phyloP scores from a whole-genome alignment of 2,329 filamentous ascomycete genomes.

The Fusarium liriodendri region DNA sequence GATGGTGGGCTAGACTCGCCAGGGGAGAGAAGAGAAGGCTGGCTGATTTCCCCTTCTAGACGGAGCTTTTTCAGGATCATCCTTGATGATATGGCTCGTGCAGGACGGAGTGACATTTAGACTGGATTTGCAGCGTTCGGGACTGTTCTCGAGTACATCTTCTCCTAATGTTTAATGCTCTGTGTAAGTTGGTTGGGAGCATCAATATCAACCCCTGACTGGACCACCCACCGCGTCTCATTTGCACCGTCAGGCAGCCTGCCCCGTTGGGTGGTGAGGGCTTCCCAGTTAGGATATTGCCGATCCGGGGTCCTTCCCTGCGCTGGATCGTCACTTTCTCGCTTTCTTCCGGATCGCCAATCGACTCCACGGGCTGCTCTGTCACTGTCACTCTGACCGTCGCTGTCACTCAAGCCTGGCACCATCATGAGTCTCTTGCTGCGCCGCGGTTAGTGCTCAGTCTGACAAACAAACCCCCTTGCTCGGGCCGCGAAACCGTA shows the following conservation, averaged over 20 bases:
- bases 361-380: not conserved
- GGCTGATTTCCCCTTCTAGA: conserved; percentile 19
- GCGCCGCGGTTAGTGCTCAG: not conserved
- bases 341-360: conserved; percentile 28
- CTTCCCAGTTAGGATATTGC: conserved; percentile 27
- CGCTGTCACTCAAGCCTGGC: not conserved
- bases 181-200: not conserved
- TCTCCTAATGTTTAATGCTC: not conserved
- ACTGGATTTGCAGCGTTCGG: not conserved
- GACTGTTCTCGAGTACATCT: not conserved
- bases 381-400: not conserved
- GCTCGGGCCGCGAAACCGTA: not conserved
- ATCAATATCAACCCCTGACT: not conserved
- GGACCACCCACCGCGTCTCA: not conserved
- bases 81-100: conserved; percentile 9
- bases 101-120: not conserved
- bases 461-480: not conserved
- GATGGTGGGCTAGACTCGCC: not conserved
- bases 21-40: not conserved
- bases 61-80: not conserved
- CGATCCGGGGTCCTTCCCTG: conserved; percentile 31
- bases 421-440: conserved; percentile 1
- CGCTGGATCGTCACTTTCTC: conserved; percentile 17
- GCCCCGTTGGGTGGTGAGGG: not conserved
- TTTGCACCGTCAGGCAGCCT: not conserved